A percentile compares a stretch with the other conserved stretches of the same genome.
phyloP scores from a whole-genome alignment of 176 grass and related monocot genomes.

The Olyra latifolia region DNA sequence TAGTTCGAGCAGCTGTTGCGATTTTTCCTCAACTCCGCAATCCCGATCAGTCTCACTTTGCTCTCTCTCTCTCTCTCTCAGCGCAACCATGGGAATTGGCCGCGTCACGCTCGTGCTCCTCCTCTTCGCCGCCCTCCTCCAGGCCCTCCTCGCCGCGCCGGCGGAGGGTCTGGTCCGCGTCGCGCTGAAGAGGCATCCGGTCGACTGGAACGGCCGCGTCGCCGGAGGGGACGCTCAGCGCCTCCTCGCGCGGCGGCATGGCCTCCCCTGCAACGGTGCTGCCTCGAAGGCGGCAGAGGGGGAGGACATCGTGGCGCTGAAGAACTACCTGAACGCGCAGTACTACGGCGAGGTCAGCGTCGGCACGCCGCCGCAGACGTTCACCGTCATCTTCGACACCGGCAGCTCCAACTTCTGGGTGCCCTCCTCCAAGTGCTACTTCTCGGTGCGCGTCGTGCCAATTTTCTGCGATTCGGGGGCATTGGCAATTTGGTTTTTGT shows the following conservation, averaged over 20 bases:
- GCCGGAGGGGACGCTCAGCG: slow-evolving; percentile 24
- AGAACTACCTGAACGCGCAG: slow-evolving; percentile 89
- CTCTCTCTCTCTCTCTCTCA: not conserved
- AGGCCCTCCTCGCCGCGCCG: slow-evolving; percentile 31
- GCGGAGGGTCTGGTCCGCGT: slow-evolving; percentile 53
- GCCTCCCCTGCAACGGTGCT: slow-evolving; percentile 27
- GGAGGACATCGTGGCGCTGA: slow-evolving; percentile 59
- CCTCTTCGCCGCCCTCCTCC: slow-evolving; percentile 44
- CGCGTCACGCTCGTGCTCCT: slow-evolving; percentile 37
- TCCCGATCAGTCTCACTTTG: not conserved
- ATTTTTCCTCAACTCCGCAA: not conserved
- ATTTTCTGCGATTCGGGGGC: not conserved
- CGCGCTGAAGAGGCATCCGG: slow-evolving; percentile 57
- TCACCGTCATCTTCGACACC: slow-evolving; percentile 90
- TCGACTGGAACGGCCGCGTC: slow-evolving; percentile 25
- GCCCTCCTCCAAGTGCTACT: slow-evolving; percentile 83
- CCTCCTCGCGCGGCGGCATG: slow-evolving; percentile 45
- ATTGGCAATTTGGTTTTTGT: not conserved
- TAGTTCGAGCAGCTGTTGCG: not conserved
- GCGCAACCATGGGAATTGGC: slow-evolving; percentile 51
- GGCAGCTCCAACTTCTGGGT: slow-evolving; percentile 96
- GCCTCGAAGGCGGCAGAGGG: not conserved
- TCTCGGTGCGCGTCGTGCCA: slow-evolving; percentile 51
- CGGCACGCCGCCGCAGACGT: slow-evolving; percentile 74
- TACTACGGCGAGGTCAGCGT: slow-evolving; percentile 78